Percentiles rank a stretch among this genome's conserved stretches.
Conservation (phyloP, 1,284 basidiomycete species). For the Malassezia vespertilionis region DNA sequence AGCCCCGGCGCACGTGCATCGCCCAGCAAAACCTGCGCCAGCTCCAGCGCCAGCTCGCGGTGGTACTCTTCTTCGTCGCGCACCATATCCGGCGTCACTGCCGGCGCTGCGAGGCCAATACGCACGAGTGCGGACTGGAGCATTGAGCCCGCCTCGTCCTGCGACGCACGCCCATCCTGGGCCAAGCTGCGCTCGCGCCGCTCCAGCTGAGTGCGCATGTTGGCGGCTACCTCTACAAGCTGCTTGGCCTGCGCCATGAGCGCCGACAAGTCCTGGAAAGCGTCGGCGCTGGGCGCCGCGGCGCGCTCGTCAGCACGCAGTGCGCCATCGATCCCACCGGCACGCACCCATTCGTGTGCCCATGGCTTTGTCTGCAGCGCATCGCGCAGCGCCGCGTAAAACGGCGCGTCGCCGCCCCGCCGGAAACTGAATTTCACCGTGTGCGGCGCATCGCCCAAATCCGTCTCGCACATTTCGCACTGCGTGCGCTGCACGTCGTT, state of each 20-base stretch:
- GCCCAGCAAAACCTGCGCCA: slow-evolving; percentile 63
- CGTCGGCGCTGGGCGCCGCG: neutral
- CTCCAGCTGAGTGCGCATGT: slow-evolving; percentile 72
- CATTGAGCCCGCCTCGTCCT: slow-evolving; percentile 55
- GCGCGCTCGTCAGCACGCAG: slow-evolving; percentile 14
- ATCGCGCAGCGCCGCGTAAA: slow-evolving; percentile 69
- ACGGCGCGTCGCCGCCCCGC: slow-evolving; percentile 73
- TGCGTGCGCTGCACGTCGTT: slow-evolving; percentile 65
- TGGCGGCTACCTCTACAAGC: slow-evolving; percentile 70
- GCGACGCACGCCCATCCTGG: neutral
- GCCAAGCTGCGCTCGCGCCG: slow-evolving; percentile 50
- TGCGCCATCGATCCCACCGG: slow-evolving; percentile 24
- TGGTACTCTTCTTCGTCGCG: slow-evolving; percentile 69
- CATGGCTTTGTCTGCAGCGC: slow-evolving; percentile 68
- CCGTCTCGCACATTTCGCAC: slow-evolving; percentile 83
- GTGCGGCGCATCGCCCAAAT: slow-evolving; percentile 52
- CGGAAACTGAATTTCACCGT: slow-evolving; percentile 63
- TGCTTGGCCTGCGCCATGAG: slow-evolving; percentile 83
- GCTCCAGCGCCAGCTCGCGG: slow-evolving; percentile 70
- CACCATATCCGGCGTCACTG: slow-evolving; percentile 83
- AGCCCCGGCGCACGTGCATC: slow-evolving; percentile 42
- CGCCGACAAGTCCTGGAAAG: slow-evolving; percentile 71
- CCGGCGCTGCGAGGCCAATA: slow-evolving; percentile 67
- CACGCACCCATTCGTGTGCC: slow-evolving; percentile 42
- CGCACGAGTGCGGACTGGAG: slow-evolving; percentile 78